Percentiles rank a stretch among this genome's conserved stretches.
Conservation (phyloP, 2,329 filamentous ascomycete genomes). For the Trichoderma cornu-damae region DNA sequence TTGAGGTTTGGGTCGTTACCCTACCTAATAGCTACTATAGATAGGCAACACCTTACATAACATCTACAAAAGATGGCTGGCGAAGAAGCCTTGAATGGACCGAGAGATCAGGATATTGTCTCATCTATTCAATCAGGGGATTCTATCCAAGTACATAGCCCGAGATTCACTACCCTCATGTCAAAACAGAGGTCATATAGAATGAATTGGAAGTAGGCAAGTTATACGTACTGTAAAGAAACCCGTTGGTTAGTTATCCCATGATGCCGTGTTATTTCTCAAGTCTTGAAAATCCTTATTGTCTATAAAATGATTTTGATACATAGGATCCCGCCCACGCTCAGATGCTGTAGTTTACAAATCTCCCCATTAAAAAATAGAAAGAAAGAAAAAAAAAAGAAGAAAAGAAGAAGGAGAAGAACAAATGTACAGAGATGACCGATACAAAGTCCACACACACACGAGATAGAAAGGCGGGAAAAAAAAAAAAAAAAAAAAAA, state of each 20-base stretch:
- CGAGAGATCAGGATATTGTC: too few species aligned
- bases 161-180: neutral
- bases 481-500: neutral
- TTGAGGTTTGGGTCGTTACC: neutral
- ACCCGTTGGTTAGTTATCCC: neutral
- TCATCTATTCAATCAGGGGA: too few species aligned
- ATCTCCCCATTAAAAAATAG: neutral
- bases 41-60: too few species aligned
- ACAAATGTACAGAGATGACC: neutral
- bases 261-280: neutral
- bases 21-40: neutral
- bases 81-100: too few species aligned
- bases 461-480: neutral
- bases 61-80: too few species aligned
- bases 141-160: neutral
- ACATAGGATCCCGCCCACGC: conserved; percentile 5
- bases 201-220: neutral
- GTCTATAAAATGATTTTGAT: conserved; percentile 8
- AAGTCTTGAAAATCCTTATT: neutral
- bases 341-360: conserved; percentile 14
- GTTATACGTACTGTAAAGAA: neutral
- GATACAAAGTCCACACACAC: conserved; percentile 1
- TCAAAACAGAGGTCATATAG: neutral
- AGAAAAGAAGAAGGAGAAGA: too few species aligned
- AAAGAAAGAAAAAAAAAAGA: neutral